phyloP scores from a whole-genome alignment of 371 early-diverging fungal genomes.

The Cokeromyces recurvatus region DNA sequence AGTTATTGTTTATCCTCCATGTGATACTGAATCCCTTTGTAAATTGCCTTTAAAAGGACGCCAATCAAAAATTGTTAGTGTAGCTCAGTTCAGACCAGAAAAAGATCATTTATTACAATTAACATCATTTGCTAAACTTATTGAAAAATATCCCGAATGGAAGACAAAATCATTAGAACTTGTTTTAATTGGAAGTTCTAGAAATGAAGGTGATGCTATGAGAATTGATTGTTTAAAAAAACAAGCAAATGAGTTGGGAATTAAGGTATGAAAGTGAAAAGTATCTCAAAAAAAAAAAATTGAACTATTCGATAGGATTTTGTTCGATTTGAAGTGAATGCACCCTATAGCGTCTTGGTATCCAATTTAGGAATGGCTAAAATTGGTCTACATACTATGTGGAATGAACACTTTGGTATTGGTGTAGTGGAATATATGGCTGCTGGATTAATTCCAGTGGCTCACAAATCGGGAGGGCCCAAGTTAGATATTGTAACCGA shows the following conservation, averaged over 20 bases:
- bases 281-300: too few relatives aligned
- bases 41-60: conserved; percentile 47
- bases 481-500: conserved; percentile 84
- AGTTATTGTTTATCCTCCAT: conserved; percentile 88
- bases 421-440: conserved; percentile 97
- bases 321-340: conserved; percentile 83
- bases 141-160: conserved; percentile 50
- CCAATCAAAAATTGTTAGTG: conserved; percentile 64
- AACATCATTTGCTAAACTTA: conserved; percentile 56
- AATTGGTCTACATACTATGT: conserved; percentile 94
- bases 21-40: conserved; percentile 71
- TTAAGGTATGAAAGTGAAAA: conserved; percentile 50
- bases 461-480: conserved; percentile 94
- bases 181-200: conserved; percentile 73
- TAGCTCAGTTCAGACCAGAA: conserved; percentile 96
- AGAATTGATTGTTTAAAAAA: conserved; percentile 63
- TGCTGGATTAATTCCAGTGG: conserved; percentile 86
- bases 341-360: conserved; percentile 62
- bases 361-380: conserved; percentile 53
- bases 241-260: conserved; percentile 39
- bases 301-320: conserved; percentile 62
- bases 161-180: conserved; percentile 34
- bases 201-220: conserved; percentile 75
- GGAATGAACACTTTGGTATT: conserved; percentile 97
- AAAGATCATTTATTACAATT: conserved; percentile 89